phyloP scores from a whole-genome alignment of 2,329 filamentous ascomycete genomes.

The Alternaria arborescens region DNA sequence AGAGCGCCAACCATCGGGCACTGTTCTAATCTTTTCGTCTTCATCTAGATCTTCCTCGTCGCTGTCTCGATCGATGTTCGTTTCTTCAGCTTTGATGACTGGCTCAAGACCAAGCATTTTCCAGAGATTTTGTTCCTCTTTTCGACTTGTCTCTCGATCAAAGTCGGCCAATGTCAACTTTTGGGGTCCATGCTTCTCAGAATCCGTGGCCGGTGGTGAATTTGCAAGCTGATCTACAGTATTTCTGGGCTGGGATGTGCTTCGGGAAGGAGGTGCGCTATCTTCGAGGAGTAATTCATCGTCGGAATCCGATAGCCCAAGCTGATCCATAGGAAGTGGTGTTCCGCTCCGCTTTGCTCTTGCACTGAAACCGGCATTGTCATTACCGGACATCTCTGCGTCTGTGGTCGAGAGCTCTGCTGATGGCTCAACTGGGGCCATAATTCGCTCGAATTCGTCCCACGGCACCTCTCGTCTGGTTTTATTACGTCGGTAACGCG shows the following conservation, averaged over 20 bases:
- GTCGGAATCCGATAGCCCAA: slow-evolving; percentile 22
- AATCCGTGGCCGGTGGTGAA: background rate
- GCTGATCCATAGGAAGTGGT: slow-evolving; percentile 34
- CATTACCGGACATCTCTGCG: slow-evolving; percentile 29
- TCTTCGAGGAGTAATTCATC: slow-evolving; percentile 10
- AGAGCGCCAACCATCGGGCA: slow-evolving; percentile 59
- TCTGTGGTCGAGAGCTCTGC: slow-evolving; percentile 44
- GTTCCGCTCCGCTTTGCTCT: slow-evolving; percentile 39
- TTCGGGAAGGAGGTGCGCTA: background rate
- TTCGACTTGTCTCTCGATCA: slow-evolving; percentile 56
- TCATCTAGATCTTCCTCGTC: slow-evolving; percentile 9
- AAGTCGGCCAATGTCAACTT: slow-evolving; percentile 50
- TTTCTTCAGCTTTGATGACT: slow-evolving; percentile 21
- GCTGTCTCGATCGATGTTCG: slow-evolving; percentile 37
- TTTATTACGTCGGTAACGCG: slow-evolving; percentile 7
- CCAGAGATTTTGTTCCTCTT: slow-evolving; percentile 59
- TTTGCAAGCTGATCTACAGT: slow-evolving; percentile 10
- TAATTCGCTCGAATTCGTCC: slow-evolving; percentile 50
- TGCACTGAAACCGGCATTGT: slow-evolving; percentile 24
- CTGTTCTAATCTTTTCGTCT: slow-evolving; percentile 41
- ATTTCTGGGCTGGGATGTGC: slow-evolving; percentile 3
- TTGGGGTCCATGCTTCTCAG: background rate
- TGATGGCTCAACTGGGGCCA: slow-evolving; percentile 20
- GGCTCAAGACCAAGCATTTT: slow-evolving; percentile 49
- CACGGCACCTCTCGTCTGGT: slow-evolving; percentile 53